A percentile compares a stretch with the other conserved stretches of the same genome.
Evolutionary conservation across 108 stramenopile species (phyloP).

Genomic region (Nitzschia sp.): DNA sequence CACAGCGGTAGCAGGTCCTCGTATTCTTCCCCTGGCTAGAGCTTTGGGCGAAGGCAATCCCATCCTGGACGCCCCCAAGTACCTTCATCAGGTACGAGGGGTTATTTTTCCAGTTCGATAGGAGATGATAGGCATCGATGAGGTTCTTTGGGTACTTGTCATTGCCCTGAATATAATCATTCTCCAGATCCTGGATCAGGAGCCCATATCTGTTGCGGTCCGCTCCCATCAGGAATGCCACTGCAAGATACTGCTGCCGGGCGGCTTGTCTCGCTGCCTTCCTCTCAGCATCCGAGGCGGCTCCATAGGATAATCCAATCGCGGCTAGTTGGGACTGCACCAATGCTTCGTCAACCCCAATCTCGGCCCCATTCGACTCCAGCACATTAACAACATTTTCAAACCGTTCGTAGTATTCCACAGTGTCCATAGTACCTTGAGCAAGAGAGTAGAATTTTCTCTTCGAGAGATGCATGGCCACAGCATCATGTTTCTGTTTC

Average conservation of each 20-base stretch:
- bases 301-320: no score
- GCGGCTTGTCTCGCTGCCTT: background rate
- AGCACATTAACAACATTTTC: background rate
- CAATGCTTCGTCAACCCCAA: background rate
- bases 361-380: background rate
- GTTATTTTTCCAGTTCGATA: background rate
- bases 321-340: background rate
- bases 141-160: background rate
- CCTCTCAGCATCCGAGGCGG: background rate
- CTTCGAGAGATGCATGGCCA: constrained; percentile 7
- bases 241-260: constrained; percentile 5
- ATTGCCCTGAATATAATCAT: background rate
- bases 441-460: background rate
- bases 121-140: background rate
- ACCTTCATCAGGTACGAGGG: background rate
- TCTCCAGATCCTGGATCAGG: constrained; percentile 29
- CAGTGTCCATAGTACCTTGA: background rate
- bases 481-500: constrained; percentile 6
- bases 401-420: constrained; percentile 8
- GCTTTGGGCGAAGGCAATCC: background rate
- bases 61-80: background rate
- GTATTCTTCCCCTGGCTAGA: no score
- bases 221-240: background rate
- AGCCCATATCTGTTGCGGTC: constrained; percentile 3
- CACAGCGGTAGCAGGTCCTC: no score